Conservation (phyloP, 345 rosid species). For the Crucihimalaya himalaica region DNA sequence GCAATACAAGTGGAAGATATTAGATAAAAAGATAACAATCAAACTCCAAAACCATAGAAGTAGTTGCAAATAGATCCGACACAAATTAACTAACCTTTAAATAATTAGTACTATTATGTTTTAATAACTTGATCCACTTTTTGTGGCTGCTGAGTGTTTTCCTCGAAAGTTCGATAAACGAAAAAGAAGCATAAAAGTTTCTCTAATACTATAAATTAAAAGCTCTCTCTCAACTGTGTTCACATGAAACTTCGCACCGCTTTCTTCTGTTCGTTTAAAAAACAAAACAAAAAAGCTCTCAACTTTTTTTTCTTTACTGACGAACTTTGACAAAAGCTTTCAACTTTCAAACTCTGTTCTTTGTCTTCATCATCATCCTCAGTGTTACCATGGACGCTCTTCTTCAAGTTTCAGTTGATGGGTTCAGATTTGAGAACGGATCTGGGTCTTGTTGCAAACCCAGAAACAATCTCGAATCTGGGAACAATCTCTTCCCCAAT, state of each 20-base stretch:
- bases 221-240: conserved; percentile 14
- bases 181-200: neutral
- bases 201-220: conserved; percentile 6
- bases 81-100: conserved; percentile 19
- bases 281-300: neutral
- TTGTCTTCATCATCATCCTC: neutral
- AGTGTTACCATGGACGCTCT: conserved; percentile 23
- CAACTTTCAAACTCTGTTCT: conserved; percentile 1
- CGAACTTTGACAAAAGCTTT: neutral
- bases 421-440: conserved; percentile 33
- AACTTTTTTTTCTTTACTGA: neutral
- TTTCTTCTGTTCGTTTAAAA: conserved; percentile 3
- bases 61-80: conserved; percentile 35
- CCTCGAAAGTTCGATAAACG: conserved; percentile 32
- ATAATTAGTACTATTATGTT: neutral
- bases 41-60: conserved; percentile 20
- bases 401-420: conserved; percentile 25
- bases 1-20: conserved; percentile 13
- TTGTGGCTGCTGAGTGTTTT: conserved; percentile 24
- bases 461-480: conserved; percentile 30
- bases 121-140: conserved; percentile 9
- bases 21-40: neutral
- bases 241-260: conserved; percentile 28
- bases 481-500: conserved; percentile 4
- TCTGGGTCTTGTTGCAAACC: conserved; percentile 37